phyloP scores from a whole-genome alignment of 2,329 filamentous ascomycete species.

The Aspergillus floridensis region DNA sequence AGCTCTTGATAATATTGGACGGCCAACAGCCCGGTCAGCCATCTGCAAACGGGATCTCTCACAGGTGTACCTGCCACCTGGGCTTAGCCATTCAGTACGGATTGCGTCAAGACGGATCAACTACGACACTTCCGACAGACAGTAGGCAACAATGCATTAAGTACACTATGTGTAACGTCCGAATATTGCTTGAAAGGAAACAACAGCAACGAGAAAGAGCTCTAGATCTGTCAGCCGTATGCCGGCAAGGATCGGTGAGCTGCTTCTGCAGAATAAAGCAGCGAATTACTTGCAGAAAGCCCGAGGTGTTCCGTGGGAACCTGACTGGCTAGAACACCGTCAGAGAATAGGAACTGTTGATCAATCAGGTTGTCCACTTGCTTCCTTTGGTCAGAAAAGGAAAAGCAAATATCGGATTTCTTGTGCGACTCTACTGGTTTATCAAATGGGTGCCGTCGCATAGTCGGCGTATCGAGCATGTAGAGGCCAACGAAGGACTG shows the following conservation, averaged over 20 bases:
- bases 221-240: constrained; percentile 14
- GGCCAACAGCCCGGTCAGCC: background rate
- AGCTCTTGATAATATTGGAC: background rate
- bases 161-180: background rate
- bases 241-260: constrained; percentile 15
- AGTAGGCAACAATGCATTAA: background rate
- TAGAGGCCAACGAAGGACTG: too few relatives aligned
- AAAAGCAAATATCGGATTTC: background rate
- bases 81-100: background rate
- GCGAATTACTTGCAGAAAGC: constrained; percentile 17
- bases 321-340: constrained; percentile 1
- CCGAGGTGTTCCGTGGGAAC: constrained; percentile 10
- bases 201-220: constrained; percentile 2
- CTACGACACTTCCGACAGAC: background rate
- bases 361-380: background rate
- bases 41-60: background rate
- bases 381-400: background rate
- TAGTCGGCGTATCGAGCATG: too few relatives aligned
- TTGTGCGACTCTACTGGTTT: too few relatives aligned
- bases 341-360: constrained; percentile 4
- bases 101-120: background rate
- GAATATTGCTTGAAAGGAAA: background rate
- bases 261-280: constrained; percentile 12
- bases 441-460: too few relatives aligned
- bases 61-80: background rate